These are phyloP conservation scores for Aspergillus aculeatinus DNA, from an alignment of 2,329 filamentous ascomycete species.

Conservation along the genomic window DNA sequence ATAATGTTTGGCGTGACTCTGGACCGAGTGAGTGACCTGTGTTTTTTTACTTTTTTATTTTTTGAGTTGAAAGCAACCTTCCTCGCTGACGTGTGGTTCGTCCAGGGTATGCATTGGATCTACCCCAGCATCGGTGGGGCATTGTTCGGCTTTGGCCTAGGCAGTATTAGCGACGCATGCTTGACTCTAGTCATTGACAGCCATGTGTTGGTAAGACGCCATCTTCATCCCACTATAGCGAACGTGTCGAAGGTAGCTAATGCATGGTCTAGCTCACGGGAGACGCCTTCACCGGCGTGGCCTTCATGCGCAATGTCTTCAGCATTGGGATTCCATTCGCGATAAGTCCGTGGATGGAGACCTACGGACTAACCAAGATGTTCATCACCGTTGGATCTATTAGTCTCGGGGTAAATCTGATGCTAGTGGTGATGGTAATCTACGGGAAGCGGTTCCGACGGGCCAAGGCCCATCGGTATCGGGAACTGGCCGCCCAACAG, in stretches of 20 bases:
- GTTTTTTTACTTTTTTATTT: not conserved
- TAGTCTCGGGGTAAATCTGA: constrained; percentile 19
- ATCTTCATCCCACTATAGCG: not conserved
- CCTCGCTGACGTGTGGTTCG: not conserved
- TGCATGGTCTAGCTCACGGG: constrained; percentile 13
- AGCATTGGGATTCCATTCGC: constrained; percentile 35
- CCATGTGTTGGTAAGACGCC: constrained; percentile 34
- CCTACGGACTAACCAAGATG: constrained; percentile 26
- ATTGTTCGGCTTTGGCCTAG: constrained; percentile 42
- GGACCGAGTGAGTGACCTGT: constrained; percentile 30
- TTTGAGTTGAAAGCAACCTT: not conserved
- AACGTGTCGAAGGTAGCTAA: not conserved
- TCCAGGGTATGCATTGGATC: constrained; percentile 47
- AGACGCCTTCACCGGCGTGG: constrained; percentile 29
- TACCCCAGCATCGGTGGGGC: constrained; percentile 39
- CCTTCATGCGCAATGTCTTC: constrained; percentile 33
- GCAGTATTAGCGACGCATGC: constrained; percentile 39
- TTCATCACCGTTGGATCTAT: constrained; percentile 29
- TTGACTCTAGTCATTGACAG: constrained; percentile 41
- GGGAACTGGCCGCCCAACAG: constrained; percentile 3
- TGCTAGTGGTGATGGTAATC: not conserved
- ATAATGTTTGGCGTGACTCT: constrained; percentile 45
- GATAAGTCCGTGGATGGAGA: constrained; percentile 29
- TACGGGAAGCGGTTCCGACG: not conserved
- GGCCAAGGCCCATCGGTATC: not conserved